A percentile compares a stretch with the other conserved stretches of the same genome.
Evolutionary conservation across 2,329 filamentous ascomycete species (phyloP).

Genomic region (Hymenoscyphus occultus): DNA sequence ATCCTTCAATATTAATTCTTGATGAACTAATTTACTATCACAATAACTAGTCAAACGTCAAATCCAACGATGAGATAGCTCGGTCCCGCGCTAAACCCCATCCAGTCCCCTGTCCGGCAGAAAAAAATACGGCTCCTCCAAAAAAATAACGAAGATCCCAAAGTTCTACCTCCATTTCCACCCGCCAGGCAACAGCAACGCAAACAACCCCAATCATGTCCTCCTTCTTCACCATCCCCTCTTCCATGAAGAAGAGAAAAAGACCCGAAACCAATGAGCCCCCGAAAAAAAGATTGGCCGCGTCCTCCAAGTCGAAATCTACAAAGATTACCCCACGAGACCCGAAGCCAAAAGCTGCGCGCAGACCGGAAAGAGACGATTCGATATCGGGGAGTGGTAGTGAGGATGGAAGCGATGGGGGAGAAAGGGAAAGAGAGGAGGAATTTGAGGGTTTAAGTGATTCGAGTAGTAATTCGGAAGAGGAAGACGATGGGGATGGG

Average conservation of each 20-base stretch:
- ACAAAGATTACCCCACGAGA: conserved; percentile 23
- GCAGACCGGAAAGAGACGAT: conserved; percentile 48
- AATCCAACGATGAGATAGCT: not conserved
- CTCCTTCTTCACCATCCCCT: conserved; percentile 90
- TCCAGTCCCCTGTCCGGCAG: conserved; percentile 3
- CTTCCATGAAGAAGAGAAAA: conserved; percentile 88
- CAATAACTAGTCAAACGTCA: no score
- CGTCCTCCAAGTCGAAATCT: conserved; percentile 27
- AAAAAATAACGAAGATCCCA: no score
- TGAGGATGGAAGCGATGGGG: conserved; percentile 67
- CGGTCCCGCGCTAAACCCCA: conserved; percentile 14
- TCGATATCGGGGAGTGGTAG: conserved; percentile 90
- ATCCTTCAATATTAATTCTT: no score
- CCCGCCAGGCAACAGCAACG: not conserved
- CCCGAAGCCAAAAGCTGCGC: conserved; percentile 40
- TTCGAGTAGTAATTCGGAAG: conserved; percentile 52
- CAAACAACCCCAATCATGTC: conserved; percentile 58
- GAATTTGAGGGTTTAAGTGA: conserved; percentile 41
- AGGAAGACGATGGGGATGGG: conserved; percentile 58
- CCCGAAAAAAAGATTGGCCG: conserved; percentile 57
- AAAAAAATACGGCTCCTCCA: conserved; percentile 14
- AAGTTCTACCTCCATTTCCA: not conserved
- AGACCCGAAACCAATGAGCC: conserved; percentile 53
- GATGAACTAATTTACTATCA: no score
- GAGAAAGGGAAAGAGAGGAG: conserved; percentile 55